phyloP scores from a whole-genome alignment of 2,329 filamentous ascomycete genomes.

The Ophiostoma montium region DNA sequence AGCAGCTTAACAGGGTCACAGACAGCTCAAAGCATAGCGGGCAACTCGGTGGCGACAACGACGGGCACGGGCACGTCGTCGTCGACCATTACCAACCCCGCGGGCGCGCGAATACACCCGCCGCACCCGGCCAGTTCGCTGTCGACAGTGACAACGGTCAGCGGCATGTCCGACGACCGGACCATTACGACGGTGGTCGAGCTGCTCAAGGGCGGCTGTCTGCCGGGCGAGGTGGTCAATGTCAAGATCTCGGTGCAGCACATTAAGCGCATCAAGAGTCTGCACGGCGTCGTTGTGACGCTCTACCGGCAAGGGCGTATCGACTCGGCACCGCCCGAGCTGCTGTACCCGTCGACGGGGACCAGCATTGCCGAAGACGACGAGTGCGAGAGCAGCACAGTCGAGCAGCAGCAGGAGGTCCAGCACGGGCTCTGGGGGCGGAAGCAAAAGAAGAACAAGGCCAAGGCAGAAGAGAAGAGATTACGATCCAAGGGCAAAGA shows the following conservation, averaged over 20 bases:
- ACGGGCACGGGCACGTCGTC: constrained; percentile 5
- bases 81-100: constrained; percentile 1
- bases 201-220: constrained; percentile 64
- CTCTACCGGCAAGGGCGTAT: constrained; percentile 84
- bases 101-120: neutral
- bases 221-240: constrained; percentile 72
- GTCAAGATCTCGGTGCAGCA: constrained; percentile 75
- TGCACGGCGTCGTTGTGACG: constrained; percentile 86
- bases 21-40: constrained; percentile 22
- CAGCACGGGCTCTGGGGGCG: neutral
- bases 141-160: constrained; percentile 13
- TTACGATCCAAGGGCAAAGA: neutral
- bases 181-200: constrained; percentile 82
- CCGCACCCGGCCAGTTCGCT: neutral
- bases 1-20: constrained; percentile 26
- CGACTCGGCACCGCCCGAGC: constrained; percentile 52
- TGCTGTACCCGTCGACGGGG: constrained; percentile 24
- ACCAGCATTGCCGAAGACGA: constrained; percentile 7
- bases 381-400: neutral
- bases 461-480: constrained; percentile 4
- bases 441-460: constrained; percentile 17
- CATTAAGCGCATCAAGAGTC: constrained; percentile 76
- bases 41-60: neutral
- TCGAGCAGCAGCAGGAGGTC: neutral
- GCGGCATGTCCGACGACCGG: constrained; percentile 43